phyloP scores from a whole-genome alignment of 495 filamentous ascomycete species.

The Aspergillus ellipticus region DNA sequence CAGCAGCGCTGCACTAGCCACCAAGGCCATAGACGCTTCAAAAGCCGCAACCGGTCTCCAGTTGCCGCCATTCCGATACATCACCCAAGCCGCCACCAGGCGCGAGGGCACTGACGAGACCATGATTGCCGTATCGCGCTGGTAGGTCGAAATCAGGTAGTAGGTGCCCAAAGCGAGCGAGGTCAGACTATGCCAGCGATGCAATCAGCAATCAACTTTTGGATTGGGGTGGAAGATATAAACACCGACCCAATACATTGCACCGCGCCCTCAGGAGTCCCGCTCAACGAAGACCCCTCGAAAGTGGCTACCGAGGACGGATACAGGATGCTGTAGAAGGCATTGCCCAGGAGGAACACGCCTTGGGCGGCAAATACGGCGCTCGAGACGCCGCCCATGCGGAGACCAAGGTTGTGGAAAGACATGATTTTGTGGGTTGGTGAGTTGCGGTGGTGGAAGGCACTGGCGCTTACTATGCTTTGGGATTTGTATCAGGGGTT shows the following conservation, averaged over 20 bases:
- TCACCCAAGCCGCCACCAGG: conserved; percentile 11
- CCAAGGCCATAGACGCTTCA: conserved; percentile 10
- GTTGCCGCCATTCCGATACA: conserved; percentile 14
- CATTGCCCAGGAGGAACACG: conserved; percentile 18
- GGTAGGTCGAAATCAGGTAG: conserved; percentile 17
- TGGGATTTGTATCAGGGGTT: too few relatives aligned
- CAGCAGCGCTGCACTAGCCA: conserved; percentile 12
- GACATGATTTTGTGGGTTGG: conserved; percentile 3
- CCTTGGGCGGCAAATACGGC: conserved; percentile 18
- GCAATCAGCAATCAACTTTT: background rate
- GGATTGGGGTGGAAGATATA: background rate
- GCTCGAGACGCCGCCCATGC: conserved; percentile 15
- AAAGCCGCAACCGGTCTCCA: conserved; percentile 14
- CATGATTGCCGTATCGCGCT: conserved; percentile 14
- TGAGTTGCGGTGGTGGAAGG: background rate
- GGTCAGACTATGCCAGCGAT: conserved; percentile 4
- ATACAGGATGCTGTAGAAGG: conserved; percentile 15
- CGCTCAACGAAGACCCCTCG: conserved; percentile 11
- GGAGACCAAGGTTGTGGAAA: conserved; percentile 14
- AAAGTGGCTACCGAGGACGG: conserved; percentile 14
- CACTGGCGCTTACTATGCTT: too few relatives aligned
- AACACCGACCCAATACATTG: background rate
- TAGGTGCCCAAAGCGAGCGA: conserved; percentile 18
- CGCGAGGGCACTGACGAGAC: conserved; percentile 14
- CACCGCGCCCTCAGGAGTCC: conserved; percentile 10